phyloP scores from a whole-genome alignment of 257 asterid species.

The Mentha longifolia region DNA sequence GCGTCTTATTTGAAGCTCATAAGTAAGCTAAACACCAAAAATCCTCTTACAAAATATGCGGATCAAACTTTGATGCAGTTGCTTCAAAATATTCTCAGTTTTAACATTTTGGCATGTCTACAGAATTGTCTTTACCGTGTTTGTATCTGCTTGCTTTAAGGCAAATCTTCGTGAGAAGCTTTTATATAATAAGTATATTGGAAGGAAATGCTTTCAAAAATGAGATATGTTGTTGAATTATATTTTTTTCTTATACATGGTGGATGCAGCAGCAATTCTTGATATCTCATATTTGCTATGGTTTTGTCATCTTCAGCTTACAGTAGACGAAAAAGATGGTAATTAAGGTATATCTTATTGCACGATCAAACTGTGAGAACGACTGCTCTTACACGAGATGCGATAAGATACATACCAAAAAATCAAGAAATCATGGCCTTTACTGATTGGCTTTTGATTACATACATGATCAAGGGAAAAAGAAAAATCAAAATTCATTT shows the following conservation, averaged over 20 bases:
- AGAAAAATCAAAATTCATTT: background rate
- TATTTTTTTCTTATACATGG: background rate
- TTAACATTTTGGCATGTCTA: background rate
- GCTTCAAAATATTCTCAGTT: background rate
- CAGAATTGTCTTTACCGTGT: background rate
- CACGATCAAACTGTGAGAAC: no score
- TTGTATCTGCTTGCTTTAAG: background rate
- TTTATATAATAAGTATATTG: background rate
- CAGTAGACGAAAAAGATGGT: background rate
- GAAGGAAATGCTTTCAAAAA: background rate
- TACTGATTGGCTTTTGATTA: slow-evolving; percentile 2
- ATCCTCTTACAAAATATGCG: background rate
- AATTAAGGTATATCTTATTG: background rate
- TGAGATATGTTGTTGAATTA: background rate
- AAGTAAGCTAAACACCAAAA: background rate
- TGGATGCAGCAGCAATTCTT: background rate
- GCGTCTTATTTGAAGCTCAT: no score
- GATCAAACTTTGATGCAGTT: background rate
- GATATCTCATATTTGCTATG: no score
- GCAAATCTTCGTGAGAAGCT: background rate
- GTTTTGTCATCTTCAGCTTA: no score
- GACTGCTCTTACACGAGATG: background rate
- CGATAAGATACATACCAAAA: background rate
- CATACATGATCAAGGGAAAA: background rate
- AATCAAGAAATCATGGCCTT: background rate